Conservation (phyloP, 805 yeast genomes). For the Candida ovalis region DNA sequence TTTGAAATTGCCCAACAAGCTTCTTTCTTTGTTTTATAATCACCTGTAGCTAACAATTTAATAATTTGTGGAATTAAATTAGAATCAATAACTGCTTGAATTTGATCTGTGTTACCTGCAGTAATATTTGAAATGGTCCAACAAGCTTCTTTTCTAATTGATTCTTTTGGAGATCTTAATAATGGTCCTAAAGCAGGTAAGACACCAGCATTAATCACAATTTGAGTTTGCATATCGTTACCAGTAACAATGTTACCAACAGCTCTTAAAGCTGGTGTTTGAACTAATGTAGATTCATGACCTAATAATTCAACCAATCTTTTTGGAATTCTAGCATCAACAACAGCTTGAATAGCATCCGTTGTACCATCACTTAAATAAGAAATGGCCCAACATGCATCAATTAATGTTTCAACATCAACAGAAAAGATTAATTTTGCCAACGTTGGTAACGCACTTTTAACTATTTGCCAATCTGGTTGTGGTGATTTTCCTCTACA, state of each 20-base stretch:
- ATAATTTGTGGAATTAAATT: constrained; percentile 91
- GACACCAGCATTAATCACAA: constrained; percentile 89
- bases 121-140: constrained; percentile 99
- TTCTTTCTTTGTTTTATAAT: constrained; percentile 94
- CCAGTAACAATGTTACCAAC: constrained; percentile 98
- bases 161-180: constrained; percentile 80
- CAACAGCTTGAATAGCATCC: constrained; percentile 93
- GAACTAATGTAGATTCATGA: constrained; percentile 81
- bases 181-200: constrained; percentile 79
- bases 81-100: constrained; percentile 93
- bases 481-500: constrained; percentile 96
- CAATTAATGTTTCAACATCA: constrained; percentile 91
- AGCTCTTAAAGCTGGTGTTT: constrained; percentile 96
- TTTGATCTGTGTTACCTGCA: constrained; percentile 94
- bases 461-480: constrained; percentile 90
- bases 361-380: constrained; percentile 90
- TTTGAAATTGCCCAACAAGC: constrained; percentile 99
- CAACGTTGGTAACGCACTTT: constrained; percentile 84
- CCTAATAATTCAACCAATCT: constrained; percentile 87
- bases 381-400: constrained; percentile 98
- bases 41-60: constrained; percentile 70
- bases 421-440: constrained; percentile 86
- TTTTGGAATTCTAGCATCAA: constrained; percentile 92
- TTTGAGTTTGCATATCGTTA: constrained; percentile 92
- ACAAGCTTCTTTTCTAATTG: constrained; percentile 94